Base-by-base conservation (phyloP, 176 grass and related monocot genomes). In the Carex scoparia region DNA sequence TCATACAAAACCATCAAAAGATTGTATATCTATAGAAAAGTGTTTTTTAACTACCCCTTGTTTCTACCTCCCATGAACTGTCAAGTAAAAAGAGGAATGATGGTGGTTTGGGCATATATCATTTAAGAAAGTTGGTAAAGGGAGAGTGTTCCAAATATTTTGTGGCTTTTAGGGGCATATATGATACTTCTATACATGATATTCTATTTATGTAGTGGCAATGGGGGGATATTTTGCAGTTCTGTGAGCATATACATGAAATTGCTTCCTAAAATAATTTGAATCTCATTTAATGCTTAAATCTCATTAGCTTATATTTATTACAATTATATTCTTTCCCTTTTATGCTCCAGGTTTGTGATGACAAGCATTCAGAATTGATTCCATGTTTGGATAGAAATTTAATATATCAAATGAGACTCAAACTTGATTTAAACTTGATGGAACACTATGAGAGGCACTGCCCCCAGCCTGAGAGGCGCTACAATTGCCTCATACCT, bases 361-460 rank as follows among this genome's bases (percentile, higher is more conserved):
- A 98, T 88, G 89, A 93, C 68, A 80, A 87, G 74, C 89, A 98
- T 91, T 98, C 95, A 82, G 95, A 98, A 87, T 81, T 98, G 82
- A 98, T 98, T 61, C 95, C 95, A 33, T 98, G 95, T 91, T 86
- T 98, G 85, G 95, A 98, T 89, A 94, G 95, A 94, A 98, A 98
- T 80, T 89, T 98, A 83, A 95, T 98, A 90, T 98, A 93, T 86
- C 95, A 98, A 86, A 98, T 86, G 83, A 95, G 95, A 88, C 37
- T 98, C 79, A 98, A 98, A 75, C 89, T 98, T 71, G 95, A 98
- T 90, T 90, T 98, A 86, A 92, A 91, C 84, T 85, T 98, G 60
- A 98, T 98, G 95, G 95, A 98, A 86, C 95, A 98, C 79, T 98
- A 98, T 80, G 95, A 98, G 86, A 94, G 95, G 80, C 92, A 98